phyloP scores from a whole-genome alignment of 2,329 filamentous ascomycete species.

The Helicocarpus griseus region DNA sequence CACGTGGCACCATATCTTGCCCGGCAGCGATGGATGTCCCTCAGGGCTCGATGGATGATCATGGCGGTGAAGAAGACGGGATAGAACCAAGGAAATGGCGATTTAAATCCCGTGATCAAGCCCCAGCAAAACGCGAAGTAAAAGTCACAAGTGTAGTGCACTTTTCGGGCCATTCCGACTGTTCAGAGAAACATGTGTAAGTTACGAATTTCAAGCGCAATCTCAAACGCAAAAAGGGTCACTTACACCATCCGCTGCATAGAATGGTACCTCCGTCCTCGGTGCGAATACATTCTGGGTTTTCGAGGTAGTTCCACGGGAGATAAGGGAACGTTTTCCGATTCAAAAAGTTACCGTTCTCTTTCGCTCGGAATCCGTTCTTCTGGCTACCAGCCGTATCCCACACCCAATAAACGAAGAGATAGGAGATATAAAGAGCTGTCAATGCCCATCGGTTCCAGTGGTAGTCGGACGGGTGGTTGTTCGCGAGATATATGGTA shows the following conservation, averaged over 20 bases:
- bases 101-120: constrained; percentile 64
- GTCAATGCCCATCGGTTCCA: constrained; percentile 61
- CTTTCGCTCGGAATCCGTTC: constrained; percentile 74
- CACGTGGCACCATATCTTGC: constrained; percentile 76
- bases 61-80: constrained; percentile 68
- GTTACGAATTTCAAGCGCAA: not conserved
- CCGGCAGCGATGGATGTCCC: constrained; percentile 66
- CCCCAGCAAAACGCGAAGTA: constrained; percentile 72
- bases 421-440: constrained; percentile 56
- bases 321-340: constrained; percentile 80
- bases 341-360: constrained; percentile 57
- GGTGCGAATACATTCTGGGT: constrained; percentile 67
- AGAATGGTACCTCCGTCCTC: constrained; percentile 66
- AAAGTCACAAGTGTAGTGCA: constrained; percentile 70
- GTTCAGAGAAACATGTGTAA: constrained; percentile 13
- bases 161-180: constrained; percentile 63
- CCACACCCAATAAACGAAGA: constrained; percentile 83
- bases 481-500: constrained; percentile 79
- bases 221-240: constrained; percentile 18
- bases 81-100: constrained; percentile 81
- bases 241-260: constrained; percentile 66
- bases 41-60: constrained; percentile 66
- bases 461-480: constrained; percentile 63
- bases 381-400: constrained; percentile 88
- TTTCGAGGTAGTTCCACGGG: constrained; percentile 70